Base-by-base conservation (phyloP, 192 early-diverging fungal species). In the Coemansia sp. region DNA sequence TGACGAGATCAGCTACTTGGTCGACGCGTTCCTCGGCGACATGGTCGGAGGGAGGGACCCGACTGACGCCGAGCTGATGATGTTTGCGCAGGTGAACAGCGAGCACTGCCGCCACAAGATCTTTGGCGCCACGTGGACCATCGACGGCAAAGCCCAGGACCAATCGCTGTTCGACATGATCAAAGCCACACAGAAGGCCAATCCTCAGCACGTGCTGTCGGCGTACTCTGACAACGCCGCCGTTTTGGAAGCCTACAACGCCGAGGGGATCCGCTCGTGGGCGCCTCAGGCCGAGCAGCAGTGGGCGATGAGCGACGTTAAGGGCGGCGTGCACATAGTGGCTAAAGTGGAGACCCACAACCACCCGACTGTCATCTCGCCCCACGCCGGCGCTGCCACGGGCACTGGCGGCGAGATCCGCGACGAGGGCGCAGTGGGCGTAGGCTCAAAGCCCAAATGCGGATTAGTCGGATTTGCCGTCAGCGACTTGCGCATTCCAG, bases 61-160 rank as follows among this genome's bases (percentile, higher is more conserved):
- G n/a, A 99, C 98, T 3, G 97, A 99, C 76, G 94, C 94, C 1
- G 97, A 99, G 86, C 87, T 99, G 42, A 96, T 99, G 88, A 99
- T 99, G 98, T 99, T 99, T 92, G 97, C 97, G 42, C 98, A 99
- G 78, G 98, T 99, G 72, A 99, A 99, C 85, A 98, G 96, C 49
- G 98, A 99, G 86, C 98, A 99, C 85, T 99, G 98, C 84, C 88
- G 98, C 16, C 98, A 99, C 92, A 99, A 99, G 88, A 98, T 99
- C 73, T 99, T 99, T 88, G 84, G 92, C 64, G 98, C 97, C n/a
- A 84, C 90, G 46, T 99, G 98, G 98, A 95, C 91, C 10, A 95
- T 99, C 61, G 97, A 99, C 76, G 93, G 94, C 17, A 71, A 88
- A 61, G 84, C 89, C 23, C 87, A 89, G 78, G 85, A 86, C 47